phyloP scores from a whole-genome alignment of 805 yeast species.

The Kazachstania bromeliacearum region DNA sequence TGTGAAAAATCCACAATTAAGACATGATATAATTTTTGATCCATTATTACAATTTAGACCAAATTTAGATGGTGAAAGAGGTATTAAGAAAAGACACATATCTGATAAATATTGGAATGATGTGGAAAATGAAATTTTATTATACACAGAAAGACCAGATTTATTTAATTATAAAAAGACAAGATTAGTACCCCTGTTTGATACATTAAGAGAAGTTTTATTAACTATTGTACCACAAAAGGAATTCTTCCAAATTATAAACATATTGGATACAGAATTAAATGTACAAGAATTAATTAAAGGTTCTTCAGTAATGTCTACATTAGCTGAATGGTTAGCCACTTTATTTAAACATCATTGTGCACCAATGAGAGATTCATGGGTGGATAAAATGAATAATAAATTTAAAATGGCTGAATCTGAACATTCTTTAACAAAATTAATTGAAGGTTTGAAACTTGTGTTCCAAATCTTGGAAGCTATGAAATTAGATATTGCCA shows the following conservation, averaged over 20 bases:
- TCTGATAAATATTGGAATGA: slow-evolving; percentile 81
- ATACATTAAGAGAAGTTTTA: slow-evolving; percentile 69
- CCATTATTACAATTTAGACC: slow-evolving; percentile 89
- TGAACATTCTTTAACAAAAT: slow-evolving; percentile 37
- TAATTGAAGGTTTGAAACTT: slow-evolving; percentile 69
- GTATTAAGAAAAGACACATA: slow-evolving; percentile 61
- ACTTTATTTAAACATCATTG: slow-evolving; percentile 77
- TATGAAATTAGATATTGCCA: slow-evolving; percentile 91
- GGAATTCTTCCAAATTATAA: slow-evolving; percentile 57
- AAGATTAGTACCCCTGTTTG: slow-evolving; percentile 59
- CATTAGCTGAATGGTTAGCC: slow-evolving; percentile 65
- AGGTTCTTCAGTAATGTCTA: slow-evolving; percentile 63
- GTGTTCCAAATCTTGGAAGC: slow-evolving; percentile 81
- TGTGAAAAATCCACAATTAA: slow-evolving; percentile 78
- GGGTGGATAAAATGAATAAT: slow-evolving; percentile 75
- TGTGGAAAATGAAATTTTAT: slow-evolving; percentile 57
- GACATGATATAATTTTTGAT: slow-evolving; percentile 90
- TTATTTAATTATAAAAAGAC: slow-evolving; percentile 28
- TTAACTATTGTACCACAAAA: slow-evolving; percentile 67
- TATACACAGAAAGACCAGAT: slow-evolving; percentile 28
- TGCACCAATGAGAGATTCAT: slow-evolving; percentile 89
- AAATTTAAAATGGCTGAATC: slow-evolving; percentile 40
- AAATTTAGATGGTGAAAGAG: slow-evolving; percentile 84
- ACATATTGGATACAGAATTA: slow-evolving; percentile 67
- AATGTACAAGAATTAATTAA: slow-evolving; percentile 64